A percentile compares a stretch with the other conserved stretches of the same genome.
phyloP scores from a whole-genome alignment of 73 alveolate genomes.

The Paramecium biaurelia region DNA sequence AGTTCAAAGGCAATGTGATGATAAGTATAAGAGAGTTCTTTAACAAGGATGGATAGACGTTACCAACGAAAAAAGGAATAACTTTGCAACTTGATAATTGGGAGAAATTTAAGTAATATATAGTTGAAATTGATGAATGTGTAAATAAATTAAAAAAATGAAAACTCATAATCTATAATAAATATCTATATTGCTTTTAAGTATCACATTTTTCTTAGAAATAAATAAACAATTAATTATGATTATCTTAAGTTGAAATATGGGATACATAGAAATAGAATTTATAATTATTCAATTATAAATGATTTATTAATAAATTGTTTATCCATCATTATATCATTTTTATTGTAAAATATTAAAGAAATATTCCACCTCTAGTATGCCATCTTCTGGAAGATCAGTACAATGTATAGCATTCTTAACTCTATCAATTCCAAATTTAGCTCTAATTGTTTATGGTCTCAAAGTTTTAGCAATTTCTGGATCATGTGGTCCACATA shows the following conservation, averaged over 20 bases:
- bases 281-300: neutral
- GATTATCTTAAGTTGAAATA: neutral
- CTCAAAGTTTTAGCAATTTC: slow-evolving; percentile 95
- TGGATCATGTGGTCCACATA: slow-evolving; percentile 98
- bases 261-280: neutral
- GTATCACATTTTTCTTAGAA: too few relatives aligned
- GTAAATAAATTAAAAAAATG: slow-evolving; percentile 19
- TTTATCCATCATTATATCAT: neutral
- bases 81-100: slow-evolving; percentile 29
- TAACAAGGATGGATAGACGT: slow-evolving; percentile 2
- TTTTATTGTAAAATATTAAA: slow-evolving; percentile 74
- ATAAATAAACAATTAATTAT: neutral
- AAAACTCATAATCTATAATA: neutral
- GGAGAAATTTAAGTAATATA: neutral
- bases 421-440: slow-evolving; percentile 94
- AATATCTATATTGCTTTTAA: neutral
- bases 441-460: slow-evolving; percentile 96
- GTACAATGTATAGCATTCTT: slow-evolving; percentile 97
- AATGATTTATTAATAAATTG: neutral
- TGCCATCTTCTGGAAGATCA: slow-evolving; percentile 97
- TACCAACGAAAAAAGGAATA: slow-evolving; percentile 42
- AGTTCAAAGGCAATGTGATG: slow-evolving; percentile 19
- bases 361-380: slow-evolving; percentile 91
- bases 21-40: slow-evolving; percentile 50
- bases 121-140: slow-evolving; percentile 35